phyloP scores from a whole-genome alignment of 148 eudicot species.

The Heliosperma pusillum region DNA sequence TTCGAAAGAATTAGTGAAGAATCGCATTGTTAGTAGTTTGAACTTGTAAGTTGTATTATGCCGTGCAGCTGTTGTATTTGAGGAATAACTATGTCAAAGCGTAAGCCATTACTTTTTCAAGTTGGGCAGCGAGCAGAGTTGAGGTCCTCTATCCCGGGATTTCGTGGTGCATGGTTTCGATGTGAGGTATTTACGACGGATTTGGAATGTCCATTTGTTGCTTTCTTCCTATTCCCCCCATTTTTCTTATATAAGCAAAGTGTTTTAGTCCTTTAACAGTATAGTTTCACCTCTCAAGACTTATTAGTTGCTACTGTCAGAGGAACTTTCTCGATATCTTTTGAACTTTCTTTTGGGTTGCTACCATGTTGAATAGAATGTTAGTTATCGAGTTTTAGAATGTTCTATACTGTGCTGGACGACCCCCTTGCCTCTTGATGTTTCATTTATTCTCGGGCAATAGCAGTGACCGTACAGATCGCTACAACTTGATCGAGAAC shows the following conservation, averaged over 20 bases:
- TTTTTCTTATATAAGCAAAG: neutral
- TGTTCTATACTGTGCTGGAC: neutral
- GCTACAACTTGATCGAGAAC: neutral
- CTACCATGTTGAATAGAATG: neutral
- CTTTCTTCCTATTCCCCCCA: neutral
- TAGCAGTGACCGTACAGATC: neutral
- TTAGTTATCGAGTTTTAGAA: neutral
- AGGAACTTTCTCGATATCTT: neutral
- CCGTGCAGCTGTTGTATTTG: constrained; percentile 10
- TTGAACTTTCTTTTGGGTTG: neutral
- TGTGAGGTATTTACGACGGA: constrained; percentile 34
- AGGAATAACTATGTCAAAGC: constrained; percentile 23
- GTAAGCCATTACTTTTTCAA: constrained; percentile 25
- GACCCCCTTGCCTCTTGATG: neutral
- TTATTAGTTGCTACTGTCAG: neutral
- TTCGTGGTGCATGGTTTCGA: constrained; percentile 57
- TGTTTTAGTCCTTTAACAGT: neutral
- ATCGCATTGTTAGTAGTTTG: neutral
- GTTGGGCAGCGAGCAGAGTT: constrained; percentile 41
- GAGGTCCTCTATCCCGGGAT: constrained; percentile 36
- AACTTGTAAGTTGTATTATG: neutral
- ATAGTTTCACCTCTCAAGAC: neutral
- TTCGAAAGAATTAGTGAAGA: neutral
- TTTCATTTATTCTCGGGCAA: neutral
- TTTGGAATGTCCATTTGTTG: neutral